phyloP scores from a whole-genome alignment of 805 yeast species.

The Cyberlindnera meyerae region DNA sequence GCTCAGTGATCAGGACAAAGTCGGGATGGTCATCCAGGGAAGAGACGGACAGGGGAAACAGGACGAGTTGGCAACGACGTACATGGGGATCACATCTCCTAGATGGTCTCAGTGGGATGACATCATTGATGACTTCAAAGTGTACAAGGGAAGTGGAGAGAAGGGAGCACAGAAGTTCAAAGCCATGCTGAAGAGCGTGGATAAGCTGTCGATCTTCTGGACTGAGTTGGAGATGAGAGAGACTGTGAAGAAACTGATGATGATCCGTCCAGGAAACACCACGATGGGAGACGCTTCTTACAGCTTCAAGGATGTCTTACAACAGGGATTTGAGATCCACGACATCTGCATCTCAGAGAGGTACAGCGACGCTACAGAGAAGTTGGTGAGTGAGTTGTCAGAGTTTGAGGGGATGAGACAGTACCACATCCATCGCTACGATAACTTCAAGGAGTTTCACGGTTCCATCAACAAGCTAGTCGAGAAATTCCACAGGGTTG shows the following conservation, averaged over 20 bases:
- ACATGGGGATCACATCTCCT: constrained; percentile 40
- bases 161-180: constrained; percentile 3
- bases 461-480: constrained; percentile 10
- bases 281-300: background rate
- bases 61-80: constrained; percentile 35
- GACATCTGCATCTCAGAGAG: constrained; percentile 7
- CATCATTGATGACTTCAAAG: constrained; percentile 34
- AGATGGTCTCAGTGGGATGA: constrained; percentile 48
- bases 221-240: constrained; percentile 8
- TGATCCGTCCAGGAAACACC: constrained; percentile 6
- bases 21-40: constrained; percentile 47
- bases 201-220: constrained; percentile 7
- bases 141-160: constrained; percentile 15
- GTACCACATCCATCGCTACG: constrained; percentile 11
- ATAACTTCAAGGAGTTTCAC: constrained; percentile 5
- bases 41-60: constrained; percentile 34
- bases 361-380: constrained; percentile 9
- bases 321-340: constrained; percentile 10
- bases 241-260: constrained; percentile 12
- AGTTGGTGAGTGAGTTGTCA: background rate
- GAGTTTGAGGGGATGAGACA: constrained; percentile 7
- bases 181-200: constrained; percentile 6
- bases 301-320: constrained; percentile 9
- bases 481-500: constrained; percentile 9
- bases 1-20: constrained; percentile 42